Percentiles rank a stretch among this genome's conserved stretches.
Evolutionary conservation across 305 asterid species (phyloP).

Genomic region (Fraxinus floribunda): DNA sequence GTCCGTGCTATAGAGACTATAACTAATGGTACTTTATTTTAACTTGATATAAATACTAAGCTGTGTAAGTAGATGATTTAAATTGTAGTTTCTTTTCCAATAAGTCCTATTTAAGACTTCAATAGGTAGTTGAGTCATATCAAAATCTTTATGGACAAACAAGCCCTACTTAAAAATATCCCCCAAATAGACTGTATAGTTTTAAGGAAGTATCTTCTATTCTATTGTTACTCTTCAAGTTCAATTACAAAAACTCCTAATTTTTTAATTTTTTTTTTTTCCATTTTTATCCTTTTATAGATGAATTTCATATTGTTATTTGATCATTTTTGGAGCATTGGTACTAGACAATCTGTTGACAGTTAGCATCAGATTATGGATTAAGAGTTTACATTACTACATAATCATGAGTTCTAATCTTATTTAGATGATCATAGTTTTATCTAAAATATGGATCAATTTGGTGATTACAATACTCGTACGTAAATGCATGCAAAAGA

Average conservation of each 20-base stretch:
- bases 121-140: not conserved
- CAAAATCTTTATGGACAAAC: not conserved
- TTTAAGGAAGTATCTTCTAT: not conserved
- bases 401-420: not conserved
- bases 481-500: slow-evolving; percentile 16
- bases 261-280: not conserved
- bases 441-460: not conserved
- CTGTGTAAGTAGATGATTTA: not conserved
- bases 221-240: not conserved
- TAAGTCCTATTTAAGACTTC: not conserved
- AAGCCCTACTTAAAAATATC: not conserved
- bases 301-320: not conserved
- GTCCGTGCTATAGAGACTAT: too few relatives aligned
- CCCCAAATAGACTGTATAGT: not conserved
- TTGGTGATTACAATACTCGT: not conserved
- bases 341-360: not conserved
- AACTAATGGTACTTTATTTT: not conserved
- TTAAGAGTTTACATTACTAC: slow-evolving; percentile 3
- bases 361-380: slow-evolving; percentile 8
- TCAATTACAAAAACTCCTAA: not conserved
- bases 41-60: not conserved
- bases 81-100: not conserved
- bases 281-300: not conserved
- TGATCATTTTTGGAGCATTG: not conserved
- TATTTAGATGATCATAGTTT: slow-evolving; percentile 2